Evolutionary conservation across 2,329 filamentous ascomycete species (phyloP), one percentile per base, ranked within the genome.

Genomic region (Aurifilum marmelostoma): DNA sequence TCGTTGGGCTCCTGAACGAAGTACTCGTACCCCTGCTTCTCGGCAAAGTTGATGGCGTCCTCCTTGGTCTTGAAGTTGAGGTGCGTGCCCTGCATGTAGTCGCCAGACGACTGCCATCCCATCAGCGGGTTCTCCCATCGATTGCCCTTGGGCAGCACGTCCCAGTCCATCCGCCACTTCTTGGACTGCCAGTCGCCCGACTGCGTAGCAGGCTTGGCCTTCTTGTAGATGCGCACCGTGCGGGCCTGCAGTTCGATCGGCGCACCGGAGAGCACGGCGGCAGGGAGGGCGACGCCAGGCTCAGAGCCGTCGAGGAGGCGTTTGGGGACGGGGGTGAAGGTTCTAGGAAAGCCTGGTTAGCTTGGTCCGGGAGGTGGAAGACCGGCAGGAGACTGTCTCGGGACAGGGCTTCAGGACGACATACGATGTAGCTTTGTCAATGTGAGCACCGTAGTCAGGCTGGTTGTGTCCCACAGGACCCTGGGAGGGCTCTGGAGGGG

Each of bases 11-110:
- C 96, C 85, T 98, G 96, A 32, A 99, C 94, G 79, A 96, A 98
- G 82, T 97, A 99, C 79, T 99, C 95, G 79, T 99, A 99, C 47
- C 97, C 96, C 81, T 99, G 96, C 87, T 98, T 99, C 84, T 98
- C 92, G 32, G 97, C 96, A 78, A 99, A 99, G 69, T 86, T 84
- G 76, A 99, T 95, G 73, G 96, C 96, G 75, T 97, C 95, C 79
- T 98, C 94, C 85, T 97, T 98, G 75, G 85, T 87, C 81, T 92
- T 92, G 87, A 99, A 99, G 80, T 91, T 91, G 76, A 99, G 82
- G 79, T 94, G 88, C 63, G 94, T 97, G 77, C 94, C 95, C 81
- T 99, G 94, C 93, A 99, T 96, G 78, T 89, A 89, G 81, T 99
- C 96, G 67, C 87, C 95, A 24, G 94, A 97, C 32, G 95, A 98